Evolutionary conservation across 441 rosid genomes (phyloP).

Genomic region (Populus hybrid): DNA sequence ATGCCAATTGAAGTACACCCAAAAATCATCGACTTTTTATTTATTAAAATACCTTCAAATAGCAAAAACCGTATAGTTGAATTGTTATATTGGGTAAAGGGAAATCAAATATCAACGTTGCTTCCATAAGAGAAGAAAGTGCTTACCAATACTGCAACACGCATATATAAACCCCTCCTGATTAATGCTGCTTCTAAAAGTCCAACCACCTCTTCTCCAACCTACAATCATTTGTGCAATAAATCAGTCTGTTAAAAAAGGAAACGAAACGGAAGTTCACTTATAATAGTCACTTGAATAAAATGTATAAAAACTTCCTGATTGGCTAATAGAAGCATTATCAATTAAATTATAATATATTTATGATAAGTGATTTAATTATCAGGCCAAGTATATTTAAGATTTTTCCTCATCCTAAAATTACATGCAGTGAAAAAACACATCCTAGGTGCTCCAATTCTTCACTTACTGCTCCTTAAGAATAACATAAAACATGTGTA

Average conservation of each 20-base stretch:
- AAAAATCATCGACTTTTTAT: not conserved
- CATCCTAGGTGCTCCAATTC: not conserved
- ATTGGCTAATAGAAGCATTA: not conserved
- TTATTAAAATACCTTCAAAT: not conserved
- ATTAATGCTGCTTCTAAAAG: constrained; percentile 53
- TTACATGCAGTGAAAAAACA: not conserved
- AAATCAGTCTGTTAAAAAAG: not conserved
- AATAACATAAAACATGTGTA: not conserved
- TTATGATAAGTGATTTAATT: not conserved
- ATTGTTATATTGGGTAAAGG: not conserved
- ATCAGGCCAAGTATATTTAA: not conserved
- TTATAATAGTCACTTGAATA: not conserved
- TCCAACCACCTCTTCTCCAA: constrained; percentile 63
- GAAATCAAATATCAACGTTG: not conserved
- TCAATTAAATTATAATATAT: not conserved
- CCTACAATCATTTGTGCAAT: constrained; percentile 38
- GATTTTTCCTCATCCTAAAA: not conserved
- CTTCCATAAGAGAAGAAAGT: constrained; percentile 8
- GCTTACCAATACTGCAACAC: constrained; percentile 66
- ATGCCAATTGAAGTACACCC: not conserved
- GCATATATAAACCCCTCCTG: constrained; percentile 59
- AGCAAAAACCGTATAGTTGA: not conserved
- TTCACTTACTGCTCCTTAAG: not conserved
- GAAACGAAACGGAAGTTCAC: not conserved
- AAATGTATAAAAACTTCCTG: not conserved